These are phyloP conservation scores for Zoysia matrella DNA, from an alignment of 202 grass and related monocot genomes.

Conservation along the genomic window DNA sequence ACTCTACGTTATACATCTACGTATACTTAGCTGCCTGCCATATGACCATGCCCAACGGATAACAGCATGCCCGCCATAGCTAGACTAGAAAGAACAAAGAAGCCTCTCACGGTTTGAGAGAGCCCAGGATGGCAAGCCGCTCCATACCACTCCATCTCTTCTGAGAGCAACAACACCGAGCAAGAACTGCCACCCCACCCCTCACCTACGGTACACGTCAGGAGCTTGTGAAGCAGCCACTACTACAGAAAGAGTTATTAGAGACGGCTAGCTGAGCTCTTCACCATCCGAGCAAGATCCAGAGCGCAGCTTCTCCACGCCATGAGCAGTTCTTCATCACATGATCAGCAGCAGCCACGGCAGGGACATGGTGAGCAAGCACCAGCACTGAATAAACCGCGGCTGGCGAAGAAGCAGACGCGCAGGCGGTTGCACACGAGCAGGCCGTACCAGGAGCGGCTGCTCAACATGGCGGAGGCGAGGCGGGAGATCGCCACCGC, in stretches of 20 bases:
- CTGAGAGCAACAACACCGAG: not conserved
- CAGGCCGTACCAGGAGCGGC: constrained; percentile 65
- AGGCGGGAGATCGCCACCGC: constrained; percentile 73
- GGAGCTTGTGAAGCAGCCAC: constrained; percentile 47
- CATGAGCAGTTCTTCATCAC: constrained; percentile 12
- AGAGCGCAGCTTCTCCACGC: constrained; percentile 7
- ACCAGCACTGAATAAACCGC: not conserved
- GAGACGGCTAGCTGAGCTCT: constrained; percentile 41
- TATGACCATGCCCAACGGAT: too few relatives aligned
- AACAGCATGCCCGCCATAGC: not conserved
- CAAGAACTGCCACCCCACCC: constrained; percentile 44
- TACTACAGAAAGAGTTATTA: too few relatives aligned
- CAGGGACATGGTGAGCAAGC: constrained; percentile 17
- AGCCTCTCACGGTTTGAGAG: not conserved
- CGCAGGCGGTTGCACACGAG: constrained; percentile 67
- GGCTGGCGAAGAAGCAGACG: constrained; percentile 57
- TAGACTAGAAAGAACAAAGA: not conserved
- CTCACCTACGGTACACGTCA: constrained; percentile 52
- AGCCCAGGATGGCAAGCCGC: constrained; percentile 20
- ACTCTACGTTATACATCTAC: too few relatives aligned
- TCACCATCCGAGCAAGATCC: constrained; percentile 28
- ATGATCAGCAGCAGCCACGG: not conserved
- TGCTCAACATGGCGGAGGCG: constrained; percentile 81
- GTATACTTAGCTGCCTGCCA: too few relatives aligned
- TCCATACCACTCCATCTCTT: constrained; percentile 11